phyloP scores from a whole-genome alignment of 495 filamentous ascomycete species.

The Podospora australis region DNA sequence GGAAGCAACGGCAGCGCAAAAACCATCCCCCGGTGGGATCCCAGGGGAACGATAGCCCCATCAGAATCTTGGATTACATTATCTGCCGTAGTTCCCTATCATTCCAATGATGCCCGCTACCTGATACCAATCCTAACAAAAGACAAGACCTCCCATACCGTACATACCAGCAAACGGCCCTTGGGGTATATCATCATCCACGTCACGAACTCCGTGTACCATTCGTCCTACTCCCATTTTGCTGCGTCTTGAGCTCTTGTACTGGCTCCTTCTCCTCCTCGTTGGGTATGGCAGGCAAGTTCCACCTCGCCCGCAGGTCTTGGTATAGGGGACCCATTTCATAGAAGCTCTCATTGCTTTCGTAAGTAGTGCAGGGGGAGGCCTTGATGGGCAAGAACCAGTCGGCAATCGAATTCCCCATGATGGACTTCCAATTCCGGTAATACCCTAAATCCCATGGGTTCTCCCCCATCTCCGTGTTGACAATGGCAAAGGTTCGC shows the following conservation, averaged over 20 bases:
- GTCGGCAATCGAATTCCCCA: constrained; percentile 63
- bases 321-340: constrained; percentile 38
- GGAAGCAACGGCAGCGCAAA: no score
- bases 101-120: not conserved
- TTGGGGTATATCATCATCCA: constrained; percentile 13
- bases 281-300: constrained; percentile 24
- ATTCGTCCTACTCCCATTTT: not conserved
- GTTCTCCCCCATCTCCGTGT: constrained; percentile 66
- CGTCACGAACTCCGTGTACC: constrained; percentile 6
- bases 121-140: not conserved
- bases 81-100: not conserved
- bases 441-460: constrained; percentile 65
- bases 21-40: no score
- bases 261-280: constrained; percentile 7
- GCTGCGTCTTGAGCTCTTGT: constrained; percentile 4
- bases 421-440: constrained; percentile 66
- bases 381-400: constrained; percentile 67
- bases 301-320: constrained; percentile 29
- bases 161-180: not conserved
- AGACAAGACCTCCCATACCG: not conserved
- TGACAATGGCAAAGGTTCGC: constrained; percentile 69
- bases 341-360: constrained; percentile 43
- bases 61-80: no score
- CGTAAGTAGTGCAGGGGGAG: constrained; percentile 54
- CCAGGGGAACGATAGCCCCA: no score